phyloP scores from a whole-genome alignment of 805 yeast species.

The Starmerella davenportii region DNA sequence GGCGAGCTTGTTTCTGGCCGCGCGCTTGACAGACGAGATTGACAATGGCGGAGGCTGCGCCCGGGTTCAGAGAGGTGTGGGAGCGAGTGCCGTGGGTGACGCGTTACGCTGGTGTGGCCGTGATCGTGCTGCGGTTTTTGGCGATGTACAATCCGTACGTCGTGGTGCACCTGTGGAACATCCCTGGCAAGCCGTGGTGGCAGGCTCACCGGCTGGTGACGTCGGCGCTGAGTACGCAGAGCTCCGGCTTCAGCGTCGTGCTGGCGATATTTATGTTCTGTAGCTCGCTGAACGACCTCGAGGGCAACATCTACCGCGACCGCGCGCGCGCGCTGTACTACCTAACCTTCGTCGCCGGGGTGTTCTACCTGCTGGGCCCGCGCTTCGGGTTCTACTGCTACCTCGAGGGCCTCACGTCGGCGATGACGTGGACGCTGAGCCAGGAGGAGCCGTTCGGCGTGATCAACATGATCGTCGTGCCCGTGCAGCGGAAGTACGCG shows the following conservation, averaged over 20 bases:
- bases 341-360: constrained; percentile 11
- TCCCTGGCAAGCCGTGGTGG: constrained; percentile 7
- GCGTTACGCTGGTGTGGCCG: constrained; percentile 4
- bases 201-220: constrained; percentile 10
- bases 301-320: constrained; percentile 3
- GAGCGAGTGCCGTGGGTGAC: constrained; percentile 11
- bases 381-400: constrained; percentile 13
- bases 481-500: constrained; percentile 19
- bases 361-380: constrained; percentile 15
- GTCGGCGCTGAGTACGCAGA: constrained; percentile 8
- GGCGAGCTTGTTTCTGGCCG: no score
- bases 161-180: constrained; percentile 9
- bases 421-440: constrained; percentile 25
- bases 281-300: constrained; percentile 5
- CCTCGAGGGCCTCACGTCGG: constrained; percentile 19
- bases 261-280: constrained; percentile 7
- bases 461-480: constrained; percentile 20
- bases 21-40: no score
- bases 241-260: constrained; percentile 3
- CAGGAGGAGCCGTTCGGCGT: constrained; percentile 22
- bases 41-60: no score
- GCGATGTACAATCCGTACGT: constrained; percentile 4
- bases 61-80: constrained; percentile 12
- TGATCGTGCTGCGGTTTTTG: constrained; percentile 1
- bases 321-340: constrained; percentile 11